A percentile compares a stretch with the other conserved stretches of the same genome.
Evolutionary conservation across 345 rosid species (phyloP).

Genomic region (Alliaria petiolata): DNA sequence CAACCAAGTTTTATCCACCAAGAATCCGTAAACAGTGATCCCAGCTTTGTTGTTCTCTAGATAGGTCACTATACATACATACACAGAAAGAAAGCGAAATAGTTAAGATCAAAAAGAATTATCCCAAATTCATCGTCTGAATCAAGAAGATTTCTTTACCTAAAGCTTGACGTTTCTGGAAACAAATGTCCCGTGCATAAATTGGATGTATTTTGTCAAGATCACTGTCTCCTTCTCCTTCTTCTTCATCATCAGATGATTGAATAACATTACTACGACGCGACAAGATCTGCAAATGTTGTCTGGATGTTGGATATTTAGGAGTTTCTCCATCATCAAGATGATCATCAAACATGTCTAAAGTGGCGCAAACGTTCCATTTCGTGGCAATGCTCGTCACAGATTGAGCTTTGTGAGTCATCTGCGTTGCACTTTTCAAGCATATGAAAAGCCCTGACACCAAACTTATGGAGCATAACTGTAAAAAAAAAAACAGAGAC

Average conservation of each 20-base stretch:
- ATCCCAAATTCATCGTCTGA: neutral
- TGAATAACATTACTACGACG: conserved; percentile 27
- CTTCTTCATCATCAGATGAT: conserved; percentile 58
- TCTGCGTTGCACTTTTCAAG: conserved; percentile 73
- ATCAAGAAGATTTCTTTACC: conserved; percentile 38
- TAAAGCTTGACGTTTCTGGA: conserved; percentile 80
- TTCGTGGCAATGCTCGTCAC: conserved; percentile 69
- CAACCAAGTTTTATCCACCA: conserved; percentile 74
- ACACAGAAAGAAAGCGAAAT: neutral
- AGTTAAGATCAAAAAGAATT: neutral
- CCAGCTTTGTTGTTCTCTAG: conserved; percentile 80
- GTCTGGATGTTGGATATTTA: conserved; percentile 21
- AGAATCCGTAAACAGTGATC: conserved; percentile 78
- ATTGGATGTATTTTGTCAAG: conserved; percentile 54
- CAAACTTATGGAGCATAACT: conserved; percentile 76
- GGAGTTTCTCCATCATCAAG: conserved; percentile 58
- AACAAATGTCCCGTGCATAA: conserved; percentile 59
- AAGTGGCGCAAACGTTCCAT: conserved; percentile 81
- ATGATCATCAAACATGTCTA: conserved; percentile 55
- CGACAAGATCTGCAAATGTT: conserved; percentile 23
- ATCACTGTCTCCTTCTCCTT: conserved; percentile 60
- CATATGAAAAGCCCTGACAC: conserved; percentile 83
- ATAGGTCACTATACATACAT: conserved; percentile 59
- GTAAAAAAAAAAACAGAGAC: conserved; percentile 25
- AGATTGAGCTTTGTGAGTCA: conserved; percentile 78